Base-by-base conservation (phyloP, 371 early-diverging fungal genomes). In the Mucor saturninus region DNA sequence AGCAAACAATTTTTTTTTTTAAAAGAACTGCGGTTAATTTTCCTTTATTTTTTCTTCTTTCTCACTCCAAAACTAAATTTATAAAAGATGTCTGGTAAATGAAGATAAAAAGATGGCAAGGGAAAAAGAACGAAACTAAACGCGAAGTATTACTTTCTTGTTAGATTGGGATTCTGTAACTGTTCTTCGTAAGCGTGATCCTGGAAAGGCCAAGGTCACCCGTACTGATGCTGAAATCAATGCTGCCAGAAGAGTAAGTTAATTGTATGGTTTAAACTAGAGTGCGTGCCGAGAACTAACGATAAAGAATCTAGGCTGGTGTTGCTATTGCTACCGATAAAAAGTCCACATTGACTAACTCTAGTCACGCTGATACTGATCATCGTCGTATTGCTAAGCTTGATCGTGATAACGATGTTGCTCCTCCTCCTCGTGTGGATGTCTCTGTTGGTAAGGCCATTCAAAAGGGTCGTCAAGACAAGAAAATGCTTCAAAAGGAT, bases 371-470 rank as follows among this genome's bases (percentile, higher is more conserved):
- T 49, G 88, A 89, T 58, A 81, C 85, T 37, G 88, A 91, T 60
- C 88, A 90, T 72, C 86, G 86, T 61, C 86, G 86, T 62, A 84
- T 91, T 55, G 96, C 95, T 52, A 94, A 95, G 72, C 66, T 96
- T n/a, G 98, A 95, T 68, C 88, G 93, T 65, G 92, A 93, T 52
- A 90, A 93, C 53, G 95, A 95, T 74, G 92, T 92, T 45, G 77
- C 86, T 54, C 85, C 90, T 21, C 91, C 90, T 15, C 83, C 89
- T 57, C 86, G 84, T 61, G 86, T 98, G 2, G 84, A 88, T 50
- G 72, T 90, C 8, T 81, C 86, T 54, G 93, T 96, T 28, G 91
- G 91, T 62, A 91, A 90, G 72, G 93, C 95, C 6, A 95, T 98
- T 68, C 86, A 86, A 68, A 83, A 91, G 69, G 95, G 86, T 9